Conservation (phyloP, 2,329 filamentous ascomycete genomes). For the Penicillium sp. region DNA sequence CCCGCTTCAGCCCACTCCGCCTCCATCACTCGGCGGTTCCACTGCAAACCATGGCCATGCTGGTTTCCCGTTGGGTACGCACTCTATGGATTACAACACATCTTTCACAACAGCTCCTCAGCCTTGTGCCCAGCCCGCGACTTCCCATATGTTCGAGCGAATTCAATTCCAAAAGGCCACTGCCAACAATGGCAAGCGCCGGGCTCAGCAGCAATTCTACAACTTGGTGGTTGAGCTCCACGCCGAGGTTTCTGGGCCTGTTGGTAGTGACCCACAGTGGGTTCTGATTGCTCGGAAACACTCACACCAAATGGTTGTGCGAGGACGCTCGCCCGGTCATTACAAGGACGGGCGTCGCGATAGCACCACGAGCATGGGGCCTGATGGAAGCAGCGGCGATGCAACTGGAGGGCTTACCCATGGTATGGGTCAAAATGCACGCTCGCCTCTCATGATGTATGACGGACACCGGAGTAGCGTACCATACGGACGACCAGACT, state of each 20-base stretch:
- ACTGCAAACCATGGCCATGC: constrained; percentile 22
- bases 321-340: constrained; percentile 76
- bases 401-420: constrained; percentile 30
- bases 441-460: constrained; percentile 36
- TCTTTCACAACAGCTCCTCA: constrained; percentile 32
- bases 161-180: constrained; percentile 95
- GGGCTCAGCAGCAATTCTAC: constrained; percentile 89
- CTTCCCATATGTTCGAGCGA: constrained; percentile 71
- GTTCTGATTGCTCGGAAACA: constrained; percentile 69
- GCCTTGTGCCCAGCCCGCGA: constrained; percentile 37
- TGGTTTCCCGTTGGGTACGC: constrained; percentile 23
- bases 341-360: constrained; percentile 70
- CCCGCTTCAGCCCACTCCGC: constrained; percentile 64
- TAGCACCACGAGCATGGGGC: constrained; percentile 69
- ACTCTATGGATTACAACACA: constrained; percentile 35
- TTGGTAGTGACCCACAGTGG: constrained; percentile 53
- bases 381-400: constrained; percentile 56
- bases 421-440: constrained; percentile 29
- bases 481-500: constrained; percentile 34
- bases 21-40: constrained; percentile 42
- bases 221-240: constrained; percentile 84
- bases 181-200: constrained; percentile 86
- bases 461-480: constrained; percentile 33
- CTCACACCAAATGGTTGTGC: constrained; percentile 82
- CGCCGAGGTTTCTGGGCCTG: constrained; percentile 58